Evolutionary conservation across 2,329 filamentous ascomycete species (phyloP).

Genomic region (Hypoxylon sp.): DNA sequence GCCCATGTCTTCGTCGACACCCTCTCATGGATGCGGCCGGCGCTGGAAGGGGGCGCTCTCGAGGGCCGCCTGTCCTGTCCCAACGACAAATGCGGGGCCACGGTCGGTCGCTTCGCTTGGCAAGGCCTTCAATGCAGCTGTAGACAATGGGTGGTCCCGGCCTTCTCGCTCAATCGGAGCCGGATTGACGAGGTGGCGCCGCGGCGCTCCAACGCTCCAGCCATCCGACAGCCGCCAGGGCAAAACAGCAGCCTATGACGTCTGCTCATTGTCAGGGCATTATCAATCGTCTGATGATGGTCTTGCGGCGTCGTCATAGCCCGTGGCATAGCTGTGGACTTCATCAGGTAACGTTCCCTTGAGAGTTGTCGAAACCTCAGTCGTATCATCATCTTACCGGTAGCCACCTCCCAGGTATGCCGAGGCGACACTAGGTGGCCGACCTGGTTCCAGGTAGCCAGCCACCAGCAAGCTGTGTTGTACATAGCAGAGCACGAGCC

Average conservation of each 20-base stretch:
- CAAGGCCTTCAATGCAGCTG: constrained; percentile 94
- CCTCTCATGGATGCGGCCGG: constrained; percentile 90
- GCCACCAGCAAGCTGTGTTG: constrained; percentile 5
- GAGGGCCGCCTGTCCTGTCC: constrained; percentile 88
- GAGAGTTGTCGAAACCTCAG: constrained; percentile 6
- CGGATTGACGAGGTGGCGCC: constrained; percentile 75
- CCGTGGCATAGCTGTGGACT: background rate
- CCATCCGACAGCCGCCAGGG: constrained; percentile 64
- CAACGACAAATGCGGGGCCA: constrained; percentile 76
- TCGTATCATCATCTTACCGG: constrained; percentile 7
- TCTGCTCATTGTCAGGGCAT: constrained; percentile 1
- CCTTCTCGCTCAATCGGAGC: constrained; percentile 83
- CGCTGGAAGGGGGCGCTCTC: constrained; percentile 80
- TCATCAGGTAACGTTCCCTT: constrained; percentile 7
- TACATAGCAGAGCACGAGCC: constrained; percentile 34
- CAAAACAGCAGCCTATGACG: constrained; percentile 51
- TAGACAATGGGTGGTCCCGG: constrained; percentile 87
- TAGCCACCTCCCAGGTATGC: background rate
- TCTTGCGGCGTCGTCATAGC: background rate
- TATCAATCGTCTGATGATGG: constrained; percentile 5
- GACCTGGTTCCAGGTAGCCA: too few species aligned
- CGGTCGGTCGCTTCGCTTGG: constrained; percentile 94
- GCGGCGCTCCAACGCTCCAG: constrained; percentile 46
- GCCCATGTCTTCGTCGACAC: constrained; percentile 92
- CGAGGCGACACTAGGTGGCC: too few species aligned